A percentile compares a stretch with the other conserved stretches of the same genome.
Evolutionary conservation across 306 rosid genomes (phyloP).

Genomic region (Citrullus colocynthis): DNA sequence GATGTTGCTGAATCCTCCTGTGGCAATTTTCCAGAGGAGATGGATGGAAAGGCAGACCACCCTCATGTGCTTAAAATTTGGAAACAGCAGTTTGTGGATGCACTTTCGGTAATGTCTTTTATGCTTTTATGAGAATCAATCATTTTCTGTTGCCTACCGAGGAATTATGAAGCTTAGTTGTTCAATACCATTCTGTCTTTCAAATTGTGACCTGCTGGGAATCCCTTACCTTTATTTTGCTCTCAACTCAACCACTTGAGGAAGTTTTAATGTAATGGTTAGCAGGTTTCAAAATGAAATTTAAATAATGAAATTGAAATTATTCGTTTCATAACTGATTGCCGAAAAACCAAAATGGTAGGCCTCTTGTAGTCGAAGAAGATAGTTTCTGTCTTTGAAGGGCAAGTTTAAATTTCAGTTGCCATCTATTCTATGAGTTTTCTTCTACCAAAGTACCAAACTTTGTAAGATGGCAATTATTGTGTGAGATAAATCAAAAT

Average conservation of each 20-base stretch:
- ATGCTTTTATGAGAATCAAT: not conserved
- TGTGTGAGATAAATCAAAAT: not conserved
- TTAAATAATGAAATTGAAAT: not conserved
- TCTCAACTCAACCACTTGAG: too few relatives aligned
- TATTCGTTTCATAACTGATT: not conserved
- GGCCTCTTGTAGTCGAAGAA: not conserved
- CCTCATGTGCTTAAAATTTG: conserved; percentile 34
- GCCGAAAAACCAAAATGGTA: not conserved
- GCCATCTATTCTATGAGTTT: not conserved
- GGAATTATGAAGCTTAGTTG: not conserved
- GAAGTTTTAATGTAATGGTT: too few relatives aligned
- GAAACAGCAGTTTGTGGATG: conserved; percentile 73
- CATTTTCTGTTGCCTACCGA: not conserved
- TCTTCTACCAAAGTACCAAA: not conserved
- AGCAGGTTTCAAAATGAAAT: not conserved
- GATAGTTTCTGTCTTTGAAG: not conserved
- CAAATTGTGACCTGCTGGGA: too few relatives aligned
- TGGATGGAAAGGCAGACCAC: conserved; percentile 18
- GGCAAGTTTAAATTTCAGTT: not conserved
- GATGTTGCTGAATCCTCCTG: conserved; percentile 27
- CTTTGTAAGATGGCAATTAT: not conserved
- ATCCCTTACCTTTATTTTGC: too few relatives aligned
- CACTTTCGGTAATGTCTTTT: conserved; percentile 40
- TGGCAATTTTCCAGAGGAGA: conserved; percentile 14
- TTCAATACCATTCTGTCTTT: too few relatives aligned